These are phyloP conservation scores for Pistacia vera DNA, from an alignment of 345 rosid species.

Conservation along the genomic window DNA sequence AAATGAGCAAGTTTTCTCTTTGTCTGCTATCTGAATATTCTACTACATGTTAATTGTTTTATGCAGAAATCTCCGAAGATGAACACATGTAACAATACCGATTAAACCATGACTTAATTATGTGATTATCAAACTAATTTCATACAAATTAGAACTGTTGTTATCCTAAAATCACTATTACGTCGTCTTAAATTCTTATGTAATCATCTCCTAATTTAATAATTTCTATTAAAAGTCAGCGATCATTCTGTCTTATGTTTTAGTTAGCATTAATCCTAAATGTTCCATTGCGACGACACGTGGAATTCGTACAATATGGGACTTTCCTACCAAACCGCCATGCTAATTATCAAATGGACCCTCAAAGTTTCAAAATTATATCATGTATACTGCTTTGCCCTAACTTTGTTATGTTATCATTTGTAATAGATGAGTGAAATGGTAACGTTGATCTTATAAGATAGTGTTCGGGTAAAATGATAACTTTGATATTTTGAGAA, in stretches of 20 bases:
- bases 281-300: not conserved
- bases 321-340: too few species aligned
- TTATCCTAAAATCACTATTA: not conserved
- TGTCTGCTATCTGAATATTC: not conserved
- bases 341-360: too few species aligned
- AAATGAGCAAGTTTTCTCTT: not conserved
- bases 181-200: not conserved
- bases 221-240: not conserved
- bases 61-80: not conserved
- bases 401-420: too few species aligned
- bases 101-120: not conserved
- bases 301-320: not conserved
- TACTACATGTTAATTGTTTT: not conserved
- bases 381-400: too few species aligned
- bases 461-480: too few species aligned
- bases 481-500: too few species aligned
- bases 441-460: too few species aligned
- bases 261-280: not conserved
- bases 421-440: too few species aligned
- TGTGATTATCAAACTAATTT: slow-evolving; percentile 6
- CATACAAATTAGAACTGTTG: not conserved
- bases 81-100: slow-evolving; percentile 7
- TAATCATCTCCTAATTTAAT: not conserved
- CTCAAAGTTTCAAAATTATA: too few species aligned
- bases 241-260: too few species aligned